These are phyloP conservation scores for Lasiosphaeria miniovina DNA, from an alignment of 495 filamentous ascomycete species.

Conservation along the genomic window DNA sequence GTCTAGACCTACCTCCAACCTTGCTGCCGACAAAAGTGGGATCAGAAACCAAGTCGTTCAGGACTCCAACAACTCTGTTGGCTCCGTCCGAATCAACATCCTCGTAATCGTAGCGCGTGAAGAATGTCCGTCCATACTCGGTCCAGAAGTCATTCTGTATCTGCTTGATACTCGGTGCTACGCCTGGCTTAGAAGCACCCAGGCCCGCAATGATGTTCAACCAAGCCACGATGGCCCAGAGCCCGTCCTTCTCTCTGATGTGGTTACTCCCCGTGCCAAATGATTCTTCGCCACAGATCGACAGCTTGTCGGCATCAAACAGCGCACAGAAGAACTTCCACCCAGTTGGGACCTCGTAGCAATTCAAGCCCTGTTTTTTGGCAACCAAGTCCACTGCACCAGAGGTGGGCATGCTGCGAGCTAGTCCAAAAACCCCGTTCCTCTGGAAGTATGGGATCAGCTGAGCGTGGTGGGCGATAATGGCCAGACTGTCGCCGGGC, in stretches of 20 bases:
- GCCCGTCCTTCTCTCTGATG: conserved; percentile 96
- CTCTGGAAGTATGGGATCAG: conserved; percentile 97
- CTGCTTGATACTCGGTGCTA: conserved; percentile 81
- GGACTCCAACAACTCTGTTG: conserved; percentile 75
- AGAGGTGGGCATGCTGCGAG: conserved; percentile 94
- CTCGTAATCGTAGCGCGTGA: conserved; percentile 98
- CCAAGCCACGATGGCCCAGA: conserved; percentile 98
- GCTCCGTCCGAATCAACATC: conserved; percentile 87
- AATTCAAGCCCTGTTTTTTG: conserved; percentile 84
- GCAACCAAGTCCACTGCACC: conserved; percentile 94
- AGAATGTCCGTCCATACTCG: conserved; percentile 95
- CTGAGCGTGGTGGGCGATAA: conserved; percentile 93
- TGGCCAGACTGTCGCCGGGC: conserved; percentile 92
- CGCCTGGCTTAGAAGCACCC: conserved; percentile 70
- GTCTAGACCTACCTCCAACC: conserved; percentile 57
- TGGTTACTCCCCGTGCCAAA: conserved; percentile 99
- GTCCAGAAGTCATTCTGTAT: conserved; percentile 98
- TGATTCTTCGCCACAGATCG: conserved; percentile 96
- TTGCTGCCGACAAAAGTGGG: conserved; percentile 74
- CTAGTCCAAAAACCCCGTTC: conserved; percentile 91
- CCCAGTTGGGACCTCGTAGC: conserved; percentile 96
- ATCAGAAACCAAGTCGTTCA: conserved; percentile 67
- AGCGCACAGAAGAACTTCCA: conserved; percentile 99
- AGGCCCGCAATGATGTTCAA: conserved; percentile 97
- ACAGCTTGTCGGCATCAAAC: conserved; percentile 95